Conservation (phyloP, 768 basidiomycete genomes). For the Trametes coccinea region DNA sequence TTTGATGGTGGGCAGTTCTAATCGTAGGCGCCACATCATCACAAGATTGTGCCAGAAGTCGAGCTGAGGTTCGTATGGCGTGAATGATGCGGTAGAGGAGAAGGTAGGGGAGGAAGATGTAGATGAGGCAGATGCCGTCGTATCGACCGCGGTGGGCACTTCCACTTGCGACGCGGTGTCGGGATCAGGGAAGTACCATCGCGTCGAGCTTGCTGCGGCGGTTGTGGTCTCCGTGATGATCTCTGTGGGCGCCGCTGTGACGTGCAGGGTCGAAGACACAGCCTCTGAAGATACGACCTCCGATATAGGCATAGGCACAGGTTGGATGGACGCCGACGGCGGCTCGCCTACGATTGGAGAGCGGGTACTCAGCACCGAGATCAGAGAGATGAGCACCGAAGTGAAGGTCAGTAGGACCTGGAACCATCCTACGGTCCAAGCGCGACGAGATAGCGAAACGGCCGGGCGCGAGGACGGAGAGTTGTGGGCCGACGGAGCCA, state of each 20-base stretch:
- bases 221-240: slow-evolving; percentile 40
- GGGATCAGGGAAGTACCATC: slow-evolving; percentile 21
- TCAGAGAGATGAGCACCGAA: background rate
- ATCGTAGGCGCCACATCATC: too few species aligned
- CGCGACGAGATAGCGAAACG: background rate
- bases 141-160: background rate
- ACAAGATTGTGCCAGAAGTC: background rate
- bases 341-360: background rate
- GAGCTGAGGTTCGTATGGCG: background rate
- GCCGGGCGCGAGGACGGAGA: background rate
- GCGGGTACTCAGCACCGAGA: background rate
- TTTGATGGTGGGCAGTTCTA: too few species aligned
- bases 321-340: slow-evolving; percentile 20
- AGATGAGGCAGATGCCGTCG: background rate
- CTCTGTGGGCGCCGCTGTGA: slow-evolving; percentile 26
- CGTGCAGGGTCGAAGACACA: slow-evolving; percentile 2
- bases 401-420: slow-evolving; percentile 2
- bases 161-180: background rate
- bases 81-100: background rate
- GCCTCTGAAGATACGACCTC: background rate
- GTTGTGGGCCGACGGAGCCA: slow-evolving; percentile 28
- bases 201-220: background rate
- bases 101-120: background rate
- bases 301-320: background rate
- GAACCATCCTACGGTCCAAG: background rate